Percentiles rank a stretch among this genome's conserved stretches.
Evolutionary conservation across 495 filamentous ascomycete species (phyloP).

Genomic region (Penicillium samsonianum): DNA sequence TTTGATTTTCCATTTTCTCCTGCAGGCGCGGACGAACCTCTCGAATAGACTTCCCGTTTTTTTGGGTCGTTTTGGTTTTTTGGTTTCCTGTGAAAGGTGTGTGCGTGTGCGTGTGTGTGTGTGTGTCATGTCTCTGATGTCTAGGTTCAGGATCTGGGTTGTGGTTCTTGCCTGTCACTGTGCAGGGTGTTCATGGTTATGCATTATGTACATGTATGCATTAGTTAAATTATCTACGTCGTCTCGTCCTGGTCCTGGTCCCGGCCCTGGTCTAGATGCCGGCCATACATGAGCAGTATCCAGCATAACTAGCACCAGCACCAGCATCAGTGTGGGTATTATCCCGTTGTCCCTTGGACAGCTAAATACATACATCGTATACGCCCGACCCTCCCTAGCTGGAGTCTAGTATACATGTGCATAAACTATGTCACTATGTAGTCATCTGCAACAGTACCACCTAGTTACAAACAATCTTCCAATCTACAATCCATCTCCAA

Average conservation of each 20-base stretch:
- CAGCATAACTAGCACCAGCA: background rate
- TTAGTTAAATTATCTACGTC: background rate
- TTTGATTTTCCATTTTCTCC: conserved; percentile 17
- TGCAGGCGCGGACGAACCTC: conserved; percentile 29
- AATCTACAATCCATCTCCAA: background rate
- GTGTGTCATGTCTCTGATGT: conserved; percentile 1
- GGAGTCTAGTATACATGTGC: conserved; percentile 1
- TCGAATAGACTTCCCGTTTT: conserved; percentile 19
- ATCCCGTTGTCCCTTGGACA: background rate
- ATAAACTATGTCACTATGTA: background rate
- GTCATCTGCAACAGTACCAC: no score
- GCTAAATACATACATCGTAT: no score
- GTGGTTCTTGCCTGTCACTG: background rate
- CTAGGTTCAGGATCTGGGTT: background rate
- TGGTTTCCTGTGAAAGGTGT: background rate
- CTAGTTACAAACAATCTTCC: no score
- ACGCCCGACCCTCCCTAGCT: background rate
- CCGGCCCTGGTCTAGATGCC: conserved; percentile 4
- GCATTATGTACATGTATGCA: conserved; percentile 5
- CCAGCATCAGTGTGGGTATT: background rate
- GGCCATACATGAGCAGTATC: background rate
- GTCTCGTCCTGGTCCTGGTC: background rate
- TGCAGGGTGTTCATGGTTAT: background rate
- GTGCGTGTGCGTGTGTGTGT: no score
- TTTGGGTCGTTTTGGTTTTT: background rate